Conservation (phyloP, 1,284 basidiomycete genomes). For the Microbotryum intermedium region DNA sequence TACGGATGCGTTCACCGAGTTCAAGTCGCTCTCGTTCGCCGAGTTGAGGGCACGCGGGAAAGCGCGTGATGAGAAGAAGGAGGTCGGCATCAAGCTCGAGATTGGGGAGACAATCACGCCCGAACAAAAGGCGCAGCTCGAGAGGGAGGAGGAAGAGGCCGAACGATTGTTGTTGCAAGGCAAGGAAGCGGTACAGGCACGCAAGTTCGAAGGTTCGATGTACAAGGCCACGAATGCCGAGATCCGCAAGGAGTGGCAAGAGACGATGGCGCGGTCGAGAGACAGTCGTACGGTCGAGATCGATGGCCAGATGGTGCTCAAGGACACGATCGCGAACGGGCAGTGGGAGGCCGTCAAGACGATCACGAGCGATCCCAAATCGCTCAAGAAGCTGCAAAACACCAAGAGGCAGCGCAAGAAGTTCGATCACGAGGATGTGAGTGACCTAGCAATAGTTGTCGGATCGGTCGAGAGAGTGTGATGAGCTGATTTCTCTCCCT, state of each 20-base stretch:
- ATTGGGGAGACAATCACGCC: slow-evolving; percentile 12
- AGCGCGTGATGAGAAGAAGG: slow-evolving; percentile 19
- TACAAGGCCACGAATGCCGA: slow-evolving; percentile 42
- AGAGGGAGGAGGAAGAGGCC: slow-evolving; percentile 47
- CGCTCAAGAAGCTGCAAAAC: slow-evolving; percentile 13
- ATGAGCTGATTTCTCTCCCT: slow-evolving; percentile 37
- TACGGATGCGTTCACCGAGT: slow-evolving; percentile 20
- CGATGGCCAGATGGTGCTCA: slow-evolving; percentile 42
- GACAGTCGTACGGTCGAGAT: slow-evolving; percentile 43
- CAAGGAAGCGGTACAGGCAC: slow-evolving; percentile 50
- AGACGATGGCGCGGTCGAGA: slow-evolving; percentile 37
- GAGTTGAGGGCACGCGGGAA: slow-evolving; percentile 21
- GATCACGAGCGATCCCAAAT: slow-evolving; percentile 24
- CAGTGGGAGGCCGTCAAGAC: slow-evolving; percentile 31
- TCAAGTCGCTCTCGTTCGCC: slow-evolving; percentile 22
- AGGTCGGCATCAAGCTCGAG: slow-evolving; percentile 19
- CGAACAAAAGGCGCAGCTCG: slow-evolving; percentile 34
- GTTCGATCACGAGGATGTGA: slow-evolving; percentile 22
- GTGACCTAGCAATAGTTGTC: neutral
- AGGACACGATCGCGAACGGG: slow-evolving; percentile 16
- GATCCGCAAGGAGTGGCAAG: slow-evolving; percentile 40
- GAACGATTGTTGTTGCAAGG: slow-evolving; percentile 49
- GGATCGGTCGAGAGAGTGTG: too few relatives aligned
- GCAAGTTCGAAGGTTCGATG: slow-evolving; percentile 52
- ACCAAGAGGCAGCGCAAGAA: slow-evolving; percentile 36